Conservation (phyloP, 2,329 filamentous ascomycete species). For the Stemphylium beticola region DNA sequence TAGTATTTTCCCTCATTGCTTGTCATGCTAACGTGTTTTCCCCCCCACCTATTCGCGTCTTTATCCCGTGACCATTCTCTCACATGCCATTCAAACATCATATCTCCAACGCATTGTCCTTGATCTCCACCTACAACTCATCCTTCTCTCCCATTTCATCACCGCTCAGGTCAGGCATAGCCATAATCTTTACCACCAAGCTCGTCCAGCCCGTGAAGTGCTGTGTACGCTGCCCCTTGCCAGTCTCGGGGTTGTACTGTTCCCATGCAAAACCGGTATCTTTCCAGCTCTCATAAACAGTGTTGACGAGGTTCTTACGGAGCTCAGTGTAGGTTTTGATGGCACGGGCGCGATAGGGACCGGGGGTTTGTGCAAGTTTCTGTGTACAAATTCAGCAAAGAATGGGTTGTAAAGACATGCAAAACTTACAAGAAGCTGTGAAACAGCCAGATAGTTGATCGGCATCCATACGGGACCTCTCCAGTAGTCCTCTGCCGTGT, state of each 20-base stretch:
- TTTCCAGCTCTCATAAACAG: constrained; percentile 85
- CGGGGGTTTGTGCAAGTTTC: constrained; percentile 68
- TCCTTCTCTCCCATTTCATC: constrained; percentile 29
- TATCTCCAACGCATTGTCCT: too few species aligned
- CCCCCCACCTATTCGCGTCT: too few species aligned
- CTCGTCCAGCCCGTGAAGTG: constrained; percentile 99
- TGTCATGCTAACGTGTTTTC: too few species aligned
- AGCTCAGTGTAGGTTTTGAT: constrained; percentile 76
- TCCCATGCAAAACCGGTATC: constrained; percentile 98
- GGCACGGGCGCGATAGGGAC: constrained; percentile 73
- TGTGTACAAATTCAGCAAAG: constrained; percentile 36
- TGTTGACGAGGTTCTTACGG: constrained; percentile 84
- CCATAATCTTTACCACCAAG: constrained; percentile 96
- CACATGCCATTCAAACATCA: neutral
- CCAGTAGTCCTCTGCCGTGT: constrained; percentile 97
- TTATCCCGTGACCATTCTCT: neutral
- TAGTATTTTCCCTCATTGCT: too few species aligned
- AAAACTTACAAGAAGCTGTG: constrained; percentile 68
- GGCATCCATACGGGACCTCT: constrained; percentile 94
- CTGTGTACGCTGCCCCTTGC: constrained; percentile 91
- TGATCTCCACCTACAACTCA: constrained; percentile 31
- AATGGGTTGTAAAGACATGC: neutral
- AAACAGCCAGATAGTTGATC: constrained; percentile 89
- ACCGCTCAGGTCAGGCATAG: constrained; percentile 74
- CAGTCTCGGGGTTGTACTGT: constrained; percentile 94